Evolutionary conservation across 2,329 filamentous ascomycete species (phyloP), one percentile per base, ranked within the genome.

Genomic region (Rachicladosporium sp.): DNA sequence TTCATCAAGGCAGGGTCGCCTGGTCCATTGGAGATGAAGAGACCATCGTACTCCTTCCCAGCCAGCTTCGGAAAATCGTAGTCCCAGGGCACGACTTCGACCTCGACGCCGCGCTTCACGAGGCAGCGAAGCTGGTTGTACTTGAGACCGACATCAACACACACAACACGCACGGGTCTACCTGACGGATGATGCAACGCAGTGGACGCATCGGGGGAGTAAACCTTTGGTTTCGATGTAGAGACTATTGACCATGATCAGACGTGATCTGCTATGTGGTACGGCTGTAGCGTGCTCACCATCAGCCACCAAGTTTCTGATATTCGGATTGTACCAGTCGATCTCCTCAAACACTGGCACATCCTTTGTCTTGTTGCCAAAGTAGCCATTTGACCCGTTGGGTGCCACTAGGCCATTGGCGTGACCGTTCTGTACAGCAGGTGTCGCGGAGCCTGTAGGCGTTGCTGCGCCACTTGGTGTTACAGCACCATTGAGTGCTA

Each of bases 21-120:
- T 33, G 91, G 91, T 52, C 91, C 91, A 70, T 98, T 98, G 49
- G 89, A 96, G 51, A 98, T 78, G 70, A 98, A 98, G 35, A 98
- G 76, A 59, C 91, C 91, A 61, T 98, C 91, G 58, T 94, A 96
- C 50, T 93, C 78, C 47, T 83, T 82, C 43, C 78, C 81, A 40
- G 79, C 78, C 41, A 86, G 74, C 40, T 71, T 66, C 40, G 80
- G 77, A 61, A 96, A 87, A 61, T 96, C 82, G 57, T 95, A 87
- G 66, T 98, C 80, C 88, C 89, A 98, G 7, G 91, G 91, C 48
- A 91, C 88, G 41, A 95, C 86, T 48, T 94, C 68, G 36, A 96
- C 88, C 61, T 98, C 91, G 41, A 96, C 82, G 40, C 91, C 91
- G 51, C 91, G 79, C 54, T 78, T 80, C 43, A 98, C 71, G 54